Percentiles rank a stretch among this genome's conserved stretches.
phyloP scores from a whole-genome alignment of 2,329 filamentous ascomycete species.

The Mycosphaerella sp. region DNA sequence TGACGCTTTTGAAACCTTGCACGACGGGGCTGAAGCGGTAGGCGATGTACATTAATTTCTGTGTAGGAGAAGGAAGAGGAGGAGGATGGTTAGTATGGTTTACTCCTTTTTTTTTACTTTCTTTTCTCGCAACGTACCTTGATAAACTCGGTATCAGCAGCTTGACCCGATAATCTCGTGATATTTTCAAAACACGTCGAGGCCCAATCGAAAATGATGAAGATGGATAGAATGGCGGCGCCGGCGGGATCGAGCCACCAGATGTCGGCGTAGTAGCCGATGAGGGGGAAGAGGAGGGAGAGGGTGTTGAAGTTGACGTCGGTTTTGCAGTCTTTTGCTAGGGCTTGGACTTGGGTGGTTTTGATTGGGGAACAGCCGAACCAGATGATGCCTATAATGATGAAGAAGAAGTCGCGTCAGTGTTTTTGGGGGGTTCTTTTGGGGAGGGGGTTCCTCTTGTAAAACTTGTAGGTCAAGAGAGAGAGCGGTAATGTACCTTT shows the following conservation, averaged over 20 bases:
- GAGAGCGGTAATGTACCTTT: slow-evolving; percentile 37
- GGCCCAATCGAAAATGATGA: slow-evolving; percentile 63
- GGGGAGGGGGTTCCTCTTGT: no score
- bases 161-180: slow-evolving; percentile 52
- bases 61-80: neutral
- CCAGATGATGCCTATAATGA: slow-evolving; percentile 45
- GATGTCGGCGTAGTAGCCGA: slow-evolving; percentile 52
- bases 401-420: neutral
- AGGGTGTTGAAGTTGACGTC: slow-evolving; percentile 60
- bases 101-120: no score
- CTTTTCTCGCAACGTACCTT: slow-evolving; percentile 26
- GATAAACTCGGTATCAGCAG: slow-evolving; percentile 46
- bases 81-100: no score
- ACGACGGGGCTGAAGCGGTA: slow-evolving; percentile 39
- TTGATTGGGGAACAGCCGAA: slow-evolving; percentile 54
- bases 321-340: slow-evolving; percentile 58
- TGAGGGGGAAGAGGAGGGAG: slow-evolving; percentile 55
- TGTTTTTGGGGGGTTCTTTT: no score
- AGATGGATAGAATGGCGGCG: slow-evolving; percentile 56
- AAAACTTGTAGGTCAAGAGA: no score
- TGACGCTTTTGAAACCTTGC: slow-evolving; percentile 35
- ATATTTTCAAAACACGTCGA: slow-evolving; percentile 54
- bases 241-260: slow-evolving; percentile 64
- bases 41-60: slow-evolving; percentile 54
- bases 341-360: slow-evolving; percentile 57